These are phyloP conservation scores for Tetraselmis striata DNA, from an alignment of 139 green algal genomes.

Conservation along the genomic window DNA sequence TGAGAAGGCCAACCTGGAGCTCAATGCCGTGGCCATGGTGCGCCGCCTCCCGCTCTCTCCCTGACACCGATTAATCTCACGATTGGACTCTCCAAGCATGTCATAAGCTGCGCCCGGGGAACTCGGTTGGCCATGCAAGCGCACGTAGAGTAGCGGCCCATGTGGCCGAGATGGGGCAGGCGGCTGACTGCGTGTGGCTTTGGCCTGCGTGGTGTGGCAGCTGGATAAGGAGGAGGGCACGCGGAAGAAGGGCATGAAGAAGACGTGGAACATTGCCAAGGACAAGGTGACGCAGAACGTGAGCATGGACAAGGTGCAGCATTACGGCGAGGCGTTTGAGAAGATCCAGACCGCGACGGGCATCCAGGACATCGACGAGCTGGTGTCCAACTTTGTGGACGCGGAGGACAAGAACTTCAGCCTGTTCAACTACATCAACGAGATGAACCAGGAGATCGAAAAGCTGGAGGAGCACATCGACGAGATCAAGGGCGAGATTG, in stretches of 20 bases:
- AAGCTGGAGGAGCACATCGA: conserved; percentile 61
- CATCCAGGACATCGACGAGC: conserved; percentile 61
- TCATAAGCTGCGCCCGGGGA: too few species aligned
- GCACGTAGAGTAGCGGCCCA: too few species aligned
- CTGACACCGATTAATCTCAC: too few species aligned
- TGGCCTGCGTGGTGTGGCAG: background rate
- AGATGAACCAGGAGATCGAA: conserved; percentile 72
- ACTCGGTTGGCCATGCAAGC: too few species aligned
- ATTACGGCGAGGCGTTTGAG: conserved; percentile 69
- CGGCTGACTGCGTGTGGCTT: background rate
- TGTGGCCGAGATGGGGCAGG: too few species aligned
- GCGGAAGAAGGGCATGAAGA: conserved; percentile 25
- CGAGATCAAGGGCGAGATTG: conserved; percentile 46
- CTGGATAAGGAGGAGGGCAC: conserved; percentile 58
- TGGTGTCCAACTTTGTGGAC: conserved; percentile 63
- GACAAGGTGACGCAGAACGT: conserved; percentile 55
- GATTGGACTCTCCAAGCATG: too few species aligned
- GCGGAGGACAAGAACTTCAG: conserved; percentile 68
- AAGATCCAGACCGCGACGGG: conserved; percentile 70
- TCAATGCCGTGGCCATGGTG: background rate
- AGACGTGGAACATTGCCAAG: conserved; percentile 32
- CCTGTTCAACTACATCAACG: conserved; percentile 77
- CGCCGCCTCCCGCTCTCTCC: too few species aligned
- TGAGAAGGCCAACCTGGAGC: background rate
- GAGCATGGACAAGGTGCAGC: conserved; percentile 63